Evolutionary conservation across 768 basidiomycete species (phyloP).

Genomic region (Termitomyces sp.): DNA sequence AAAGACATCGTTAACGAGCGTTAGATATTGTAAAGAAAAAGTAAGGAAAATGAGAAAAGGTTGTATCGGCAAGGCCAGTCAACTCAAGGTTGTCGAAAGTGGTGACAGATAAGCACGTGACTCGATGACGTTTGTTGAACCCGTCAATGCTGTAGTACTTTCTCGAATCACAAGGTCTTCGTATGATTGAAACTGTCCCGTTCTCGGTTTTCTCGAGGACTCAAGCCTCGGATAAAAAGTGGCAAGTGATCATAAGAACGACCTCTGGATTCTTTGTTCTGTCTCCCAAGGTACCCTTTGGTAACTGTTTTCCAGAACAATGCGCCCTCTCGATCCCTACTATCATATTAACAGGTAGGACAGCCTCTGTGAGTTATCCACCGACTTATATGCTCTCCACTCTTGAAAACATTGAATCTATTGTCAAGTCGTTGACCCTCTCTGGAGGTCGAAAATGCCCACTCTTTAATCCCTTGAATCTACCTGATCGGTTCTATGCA

Average conservation of each 20-base stretch:
- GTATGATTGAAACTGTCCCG: no score
- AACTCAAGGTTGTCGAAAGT: no score
- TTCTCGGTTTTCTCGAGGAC: no score
- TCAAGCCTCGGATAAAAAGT: not conserved
- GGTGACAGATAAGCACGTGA: constrained; percentile 10
- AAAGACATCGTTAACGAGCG: constrained; percentile 15
- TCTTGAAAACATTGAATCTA: not conserved
- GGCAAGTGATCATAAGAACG: not conserved
- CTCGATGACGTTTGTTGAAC: not conserved
- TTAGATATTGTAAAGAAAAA: not conserved
- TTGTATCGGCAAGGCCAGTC: no score
- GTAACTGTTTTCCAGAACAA: not conserved
- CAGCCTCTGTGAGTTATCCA: not conserved
- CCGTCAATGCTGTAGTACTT: no score
- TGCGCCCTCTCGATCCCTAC: not conserved
- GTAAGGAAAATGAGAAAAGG: not conserved
- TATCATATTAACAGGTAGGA: not conserved
- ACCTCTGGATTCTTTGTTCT: not conserved
- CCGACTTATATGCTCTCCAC: not conserved
- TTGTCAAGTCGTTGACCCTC: no score
- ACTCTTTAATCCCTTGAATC: not conserved
- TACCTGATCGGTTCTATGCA: no score
- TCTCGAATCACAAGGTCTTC: no score
- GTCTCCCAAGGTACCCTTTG: no score
- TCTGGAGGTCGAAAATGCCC: not conserved